Evolutionary conservation across 148 eudicot genomes (phyloP).

Genomic region (Chenopodium suecicum): DNA sequence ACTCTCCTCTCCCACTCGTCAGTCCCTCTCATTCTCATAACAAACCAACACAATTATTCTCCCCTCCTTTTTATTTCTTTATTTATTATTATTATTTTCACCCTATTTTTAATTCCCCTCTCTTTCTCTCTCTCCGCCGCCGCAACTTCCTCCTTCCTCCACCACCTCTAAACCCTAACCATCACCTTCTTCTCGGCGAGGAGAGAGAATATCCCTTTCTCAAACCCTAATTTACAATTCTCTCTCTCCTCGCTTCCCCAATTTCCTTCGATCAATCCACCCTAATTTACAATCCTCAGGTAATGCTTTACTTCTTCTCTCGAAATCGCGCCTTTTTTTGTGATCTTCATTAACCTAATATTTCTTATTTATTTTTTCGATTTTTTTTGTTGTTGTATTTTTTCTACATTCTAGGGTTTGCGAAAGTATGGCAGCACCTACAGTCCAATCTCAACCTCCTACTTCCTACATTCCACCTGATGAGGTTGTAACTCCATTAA

Average conservation of each 20-base stretch:
- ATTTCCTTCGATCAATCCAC: constrained; percentile 1
- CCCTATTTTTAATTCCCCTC: constrained; percentile 2
- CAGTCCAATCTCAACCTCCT: neutral
- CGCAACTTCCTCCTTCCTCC: constrained; percentile 13
- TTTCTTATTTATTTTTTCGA: neutral
- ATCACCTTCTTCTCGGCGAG: neutral
- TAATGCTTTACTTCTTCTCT: neutral
- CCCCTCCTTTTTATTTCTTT: no score
- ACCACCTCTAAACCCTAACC: constrained; percentile 12
- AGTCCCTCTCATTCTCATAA: no score
- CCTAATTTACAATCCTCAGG: neutral
- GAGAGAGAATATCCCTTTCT: constrained; percentile 15
- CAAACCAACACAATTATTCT: neutral
- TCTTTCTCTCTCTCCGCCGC: neutral
- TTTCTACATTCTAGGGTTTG: neutral
- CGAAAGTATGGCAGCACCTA: neutral
- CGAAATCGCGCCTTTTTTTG: neutral
- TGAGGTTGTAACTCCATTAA: constrained; percentile 19
- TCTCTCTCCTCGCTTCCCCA: neutral
- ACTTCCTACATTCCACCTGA: neutral
- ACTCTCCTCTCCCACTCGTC: no score
- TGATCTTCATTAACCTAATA: neutral
- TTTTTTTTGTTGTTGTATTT: neutral
- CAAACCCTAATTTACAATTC: neutral
- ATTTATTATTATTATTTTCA: no score